Base-by-base conservation (phyloP, 805 yeast genomes). In the Wickerhamomyces ciferrii region DNA sequence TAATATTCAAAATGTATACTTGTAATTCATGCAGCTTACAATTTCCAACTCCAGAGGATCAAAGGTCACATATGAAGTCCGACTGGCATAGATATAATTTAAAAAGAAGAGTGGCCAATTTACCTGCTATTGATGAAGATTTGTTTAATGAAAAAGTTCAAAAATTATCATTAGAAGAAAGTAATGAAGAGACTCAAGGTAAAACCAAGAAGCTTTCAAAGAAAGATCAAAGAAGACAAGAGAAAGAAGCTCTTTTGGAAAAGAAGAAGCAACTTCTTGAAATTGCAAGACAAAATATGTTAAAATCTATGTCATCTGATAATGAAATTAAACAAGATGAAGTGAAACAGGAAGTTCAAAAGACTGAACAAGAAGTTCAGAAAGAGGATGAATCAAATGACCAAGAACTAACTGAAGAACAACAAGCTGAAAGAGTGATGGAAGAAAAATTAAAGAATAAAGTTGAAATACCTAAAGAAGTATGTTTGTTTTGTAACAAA, bases 31-130 rank as follows among this genome's bases (percentile, higher is more conserved):
- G 99, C 66, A 83, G 79, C 24, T 74, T 92, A 53, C 83, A 82
- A 43, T 94, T 94, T 57, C 78, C 83, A 24, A 68, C 79, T 11
- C 81, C 96, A 2, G 86, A 79, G 45, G 79, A 79, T 58, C 99
- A 94, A 69, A 76, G 98, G 56, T 69, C 72, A 43, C 99, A 94
- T 63, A 94, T 94, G 99, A 88, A 87, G 62, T 80, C 96, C 2
- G 99, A 94, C 51, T 94, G 99, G 99, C 99, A 94, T 67, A 78
- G 98, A 59, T 94, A 94, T 67, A 94, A 94, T 62, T 76, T 94
- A 58, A 94, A 94, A 63, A 81, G 99, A 71, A 76, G 96, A 62
- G 98, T 94, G 15, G 97, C 98, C 0, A 78, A 75, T 41, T 69
- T 90, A 50, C 95, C 96, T 19, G 79, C 96, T 0, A 81, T 90